Conservation (phyloP, 1,284 basidiomycete genomes). For the Puccinia novopanici region DNA sequence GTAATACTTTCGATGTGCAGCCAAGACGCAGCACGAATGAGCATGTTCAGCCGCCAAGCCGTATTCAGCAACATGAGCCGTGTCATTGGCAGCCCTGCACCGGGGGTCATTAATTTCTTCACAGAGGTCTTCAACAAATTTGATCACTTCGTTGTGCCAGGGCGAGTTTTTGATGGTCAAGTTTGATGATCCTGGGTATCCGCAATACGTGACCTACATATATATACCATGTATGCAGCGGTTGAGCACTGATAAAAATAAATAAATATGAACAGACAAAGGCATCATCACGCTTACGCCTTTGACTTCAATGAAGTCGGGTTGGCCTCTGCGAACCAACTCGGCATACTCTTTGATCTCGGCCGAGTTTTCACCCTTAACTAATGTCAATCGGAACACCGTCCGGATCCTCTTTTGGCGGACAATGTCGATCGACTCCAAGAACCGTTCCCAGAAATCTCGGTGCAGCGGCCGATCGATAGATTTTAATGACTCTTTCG, state of each 20-base stretch:
- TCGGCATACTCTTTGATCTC: slow-evolving; percentile 50
- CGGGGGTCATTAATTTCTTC: slow-evolving; percentile 29
- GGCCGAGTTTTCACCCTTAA: slow-evolving; percentile 50
- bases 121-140: slow-evolving; percentile 41
- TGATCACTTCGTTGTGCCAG: slow-evolving; percentile 51
- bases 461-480: slow-evolving; percentile 51
- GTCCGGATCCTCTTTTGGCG: slow-evolving; percentile 42
- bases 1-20: slow-evolving; percentile 46
- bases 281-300: slow-evolving; percentile 33
- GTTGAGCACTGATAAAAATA: background rate
- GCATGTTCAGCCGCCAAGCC: slow-evolving; percentile 51
- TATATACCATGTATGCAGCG: too few species aligned
- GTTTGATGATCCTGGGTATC: slow-evolving; percentile 48
- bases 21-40: slow-evolving; percentile 52
- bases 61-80: slow-evolving; percentile 14
- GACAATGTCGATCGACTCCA: slow-evolving; percentile 50
- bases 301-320: slow-evolving; percentile 52
- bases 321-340: slow-evolving; percentile 42
- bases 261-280: too few species aligned
- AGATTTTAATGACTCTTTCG: slow-evolving; percentile 47
- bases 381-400: slow-evolving; percentile 51
- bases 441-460: slow-evolving; percentile 52
- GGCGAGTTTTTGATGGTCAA: slow-evolving; percentile 52
- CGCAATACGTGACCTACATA: slow-evolving; percentile 51
- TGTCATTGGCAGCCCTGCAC: background rate